Percentiles rank a stretch among this genome's conserved stretches.
Conservation (phyloP, 352 stramenopile genomes). For the Phytophthora tentaculata region DNA sequence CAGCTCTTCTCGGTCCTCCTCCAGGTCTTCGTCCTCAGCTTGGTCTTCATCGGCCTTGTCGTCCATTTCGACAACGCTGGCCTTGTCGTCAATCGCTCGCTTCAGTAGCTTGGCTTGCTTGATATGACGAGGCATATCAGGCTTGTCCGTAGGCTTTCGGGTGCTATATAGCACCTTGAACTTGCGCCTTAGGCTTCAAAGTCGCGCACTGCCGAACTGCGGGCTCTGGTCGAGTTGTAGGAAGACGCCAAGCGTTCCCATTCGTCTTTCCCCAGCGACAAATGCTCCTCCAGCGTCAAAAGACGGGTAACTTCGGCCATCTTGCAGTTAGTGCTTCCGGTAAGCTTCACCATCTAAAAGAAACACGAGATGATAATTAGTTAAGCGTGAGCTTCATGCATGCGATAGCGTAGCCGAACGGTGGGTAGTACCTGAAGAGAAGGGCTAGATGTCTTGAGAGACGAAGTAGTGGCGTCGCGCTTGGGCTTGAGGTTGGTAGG, state of each 20-base stretch:
- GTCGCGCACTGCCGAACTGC: background rate
- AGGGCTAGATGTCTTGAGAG: no score
- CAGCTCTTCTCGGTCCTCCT: background rate
- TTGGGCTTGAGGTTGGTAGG: no score
- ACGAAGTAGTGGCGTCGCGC: no score
- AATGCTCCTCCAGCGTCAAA: background rate
- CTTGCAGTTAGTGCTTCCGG: no score
- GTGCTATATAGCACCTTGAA: background rate
- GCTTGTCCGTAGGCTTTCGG: background rate
- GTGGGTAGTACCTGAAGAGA: no score
- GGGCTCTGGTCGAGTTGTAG: background rate
- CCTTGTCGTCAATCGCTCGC: background rate
- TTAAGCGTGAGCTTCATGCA: no score
- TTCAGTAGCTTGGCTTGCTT: background rate
- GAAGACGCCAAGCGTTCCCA: background rate
- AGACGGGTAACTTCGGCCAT: background rate
- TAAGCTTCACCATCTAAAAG: no score
- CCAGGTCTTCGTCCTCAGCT: background rate
- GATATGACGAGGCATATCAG: background rate
- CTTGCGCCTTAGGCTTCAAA: background rate
- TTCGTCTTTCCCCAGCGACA: background rate
- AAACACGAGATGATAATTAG: no score
- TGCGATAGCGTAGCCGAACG: no score
- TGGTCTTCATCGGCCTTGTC: background rate
- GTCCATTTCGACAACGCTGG: background rate